Base-by-base conservation (phyloP, 768 basidiomycete genomes). In the Sporobolomyces phaffii region DNA sequence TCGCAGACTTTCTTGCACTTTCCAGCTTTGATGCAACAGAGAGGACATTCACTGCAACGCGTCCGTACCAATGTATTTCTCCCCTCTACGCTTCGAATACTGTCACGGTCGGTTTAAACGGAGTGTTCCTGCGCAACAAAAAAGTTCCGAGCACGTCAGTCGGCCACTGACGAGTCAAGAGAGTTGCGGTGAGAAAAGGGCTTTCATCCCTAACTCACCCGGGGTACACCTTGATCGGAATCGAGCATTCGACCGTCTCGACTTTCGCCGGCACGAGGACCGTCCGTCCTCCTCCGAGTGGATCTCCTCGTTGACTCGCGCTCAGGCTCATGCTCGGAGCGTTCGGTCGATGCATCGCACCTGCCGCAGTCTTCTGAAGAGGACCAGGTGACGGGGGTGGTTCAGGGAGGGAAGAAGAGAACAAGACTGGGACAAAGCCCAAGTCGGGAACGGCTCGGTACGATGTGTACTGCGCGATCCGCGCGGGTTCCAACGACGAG, bases 181-280 rank as follows among this genome's bases (percentile, higher is more conserved):
- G n/a, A n/a, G n/a, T n/a, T n/a, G n/a, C n/a, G n/a, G n/a, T n/a
- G n/a, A n/a, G n/a, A n/a, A n/a, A n/a, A n/a, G n/a, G n/a, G n/a
- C n/a, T n/a, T n/a, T n/a, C n/a, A n/a, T n/a, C n/a, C n/a, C n/a
- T n/a, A 6, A 90, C 93, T 78, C 90, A 91, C 48, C 90, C 90
- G 15, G 91, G 86, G 83, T 87, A 92, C 2, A 96, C 87, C 72
- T 78, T 84, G 62, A 98, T 84, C 24, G 90, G 90, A 47, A 98
- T 88, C 77, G 92, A 89, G 74, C 92, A 96, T 77, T 96, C 94
- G 22, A 98, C 91, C 65, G 86, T 89, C 82, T 97, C 92, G 29
- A 87, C 82, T 74, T 77, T 80, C 15, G 88, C 82, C 28, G 74
- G 75, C 40, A 73, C 70, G 18, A 73, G 45, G 24, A 73, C 76